Evolutionary conservation across 179 eudicot genomes (phyloP).

Genomic region (Amaranthus tricolor): DNA sequence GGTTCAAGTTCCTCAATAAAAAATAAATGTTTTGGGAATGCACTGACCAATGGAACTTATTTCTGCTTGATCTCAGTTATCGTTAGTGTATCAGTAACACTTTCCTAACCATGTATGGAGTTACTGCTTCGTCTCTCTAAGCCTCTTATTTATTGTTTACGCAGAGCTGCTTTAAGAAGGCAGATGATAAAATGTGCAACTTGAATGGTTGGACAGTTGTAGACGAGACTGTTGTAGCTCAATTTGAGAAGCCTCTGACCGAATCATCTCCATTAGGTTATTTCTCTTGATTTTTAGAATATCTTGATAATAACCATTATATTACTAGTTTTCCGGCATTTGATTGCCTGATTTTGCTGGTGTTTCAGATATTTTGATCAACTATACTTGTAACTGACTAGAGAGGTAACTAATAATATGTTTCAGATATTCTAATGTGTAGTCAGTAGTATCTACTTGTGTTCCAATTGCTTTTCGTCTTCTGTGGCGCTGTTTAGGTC

Average conservation of each 20-base stretch:
- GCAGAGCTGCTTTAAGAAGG: slow-evolving; percentile 52
- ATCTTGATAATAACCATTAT: no score
- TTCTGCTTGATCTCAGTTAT: not conserved
- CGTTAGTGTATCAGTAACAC: not conserved
- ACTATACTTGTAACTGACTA: not conserved
- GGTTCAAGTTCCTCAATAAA: no score
- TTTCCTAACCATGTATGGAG: not conserved
- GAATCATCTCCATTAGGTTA: slow-evolving; percentile 23
- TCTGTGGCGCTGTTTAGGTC: slow-evolving; percentile 9
- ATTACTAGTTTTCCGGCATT: not conserved
- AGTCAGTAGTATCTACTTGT: no score
- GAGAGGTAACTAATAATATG: no score
- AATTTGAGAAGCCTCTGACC: slow-evolving; percentile 36
- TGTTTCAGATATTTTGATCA: not conserved
- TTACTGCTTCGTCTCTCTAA: not conserved
- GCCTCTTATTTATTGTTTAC: not conserved
- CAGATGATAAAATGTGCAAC: slow-evolving; percentile 17
- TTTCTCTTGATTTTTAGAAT: slow-evolving; percentile 13
- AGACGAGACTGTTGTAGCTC: slow-evolving; percentile 60
- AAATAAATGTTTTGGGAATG: not conserved
- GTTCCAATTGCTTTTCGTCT: not conserved
- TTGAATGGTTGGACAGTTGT: slow-evolving; percentile 57
- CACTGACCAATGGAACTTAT: not conserved
- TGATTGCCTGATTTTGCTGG: not conserved
- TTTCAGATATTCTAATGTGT: not conserved